These are phyloP conservation scores for Alnus rubra DNA, from an alignment of 306 rosid genomes.

Conservation along the genomic window DNA sequence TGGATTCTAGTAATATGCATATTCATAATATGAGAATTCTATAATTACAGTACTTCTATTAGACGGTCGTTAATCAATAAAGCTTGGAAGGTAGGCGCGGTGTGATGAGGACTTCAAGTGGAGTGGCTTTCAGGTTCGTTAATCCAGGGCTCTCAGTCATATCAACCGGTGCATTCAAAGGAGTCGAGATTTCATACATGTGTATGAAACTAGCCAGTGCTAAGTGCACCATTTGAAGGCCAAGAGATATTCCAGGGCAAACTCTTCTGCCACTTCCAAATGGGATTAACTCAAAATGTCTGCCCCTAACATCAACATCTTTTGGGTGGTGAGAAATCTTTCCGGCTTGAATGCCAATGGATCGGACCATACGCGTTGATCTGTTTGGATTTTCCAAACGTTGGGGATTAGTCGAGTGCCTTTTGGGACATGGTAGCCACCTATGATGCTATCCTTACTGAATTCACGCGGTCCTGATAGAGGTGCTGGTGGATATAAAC, in stretches of 20 bases:
- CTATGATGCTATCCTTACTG: conserved; percentile 42
- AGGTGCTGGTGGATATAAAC: conserved; percentile 47
- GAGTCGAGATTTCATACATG: conserved; percentile 41
- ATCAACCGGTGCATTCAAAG: conserved; percentile 30
- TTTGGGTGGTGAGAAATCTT: conserved; percentile 51
- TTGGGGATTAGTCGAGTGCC: conserved; percentile 56
- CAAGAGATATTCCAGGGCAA: conserved; percentile 47
- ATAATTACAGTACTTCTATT: no score
- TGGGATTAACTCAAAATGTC: conserved; percentile 45
- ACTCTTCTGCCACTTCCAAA: conserved; percentile 63
- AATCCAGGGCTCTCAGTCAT: conserved; percentile 49
- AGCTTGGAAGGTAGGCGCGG: conserved; percentile 42
- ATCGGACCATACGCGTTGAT: conserved; percentile 45
- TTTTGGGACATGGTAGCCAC: conserved; percentile 37
- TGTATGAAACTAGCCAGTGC: conserved; percentile 47
- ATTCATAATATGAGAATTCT: no score
- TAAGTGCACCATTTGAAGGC: conserved; percentile 42
- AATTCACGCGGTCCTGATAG: conserved; percentile 38
- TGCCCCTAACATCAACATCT: conserved; percentile 46
- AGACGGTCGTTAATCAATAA: conserved; percentile 19
- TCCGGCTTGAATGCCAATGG: conserved; percentile 55
- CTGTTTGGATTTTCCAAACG: conserved; percentile 56
- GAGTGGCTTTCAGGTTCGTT: conserved; percentile 41
- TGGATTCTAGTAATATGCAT: no score
- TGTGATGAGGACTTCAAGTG: conserved; percentile 46